Conservation (phyloP, 768 basidiomycete species). For the Tulasnella sp. region DNA sequence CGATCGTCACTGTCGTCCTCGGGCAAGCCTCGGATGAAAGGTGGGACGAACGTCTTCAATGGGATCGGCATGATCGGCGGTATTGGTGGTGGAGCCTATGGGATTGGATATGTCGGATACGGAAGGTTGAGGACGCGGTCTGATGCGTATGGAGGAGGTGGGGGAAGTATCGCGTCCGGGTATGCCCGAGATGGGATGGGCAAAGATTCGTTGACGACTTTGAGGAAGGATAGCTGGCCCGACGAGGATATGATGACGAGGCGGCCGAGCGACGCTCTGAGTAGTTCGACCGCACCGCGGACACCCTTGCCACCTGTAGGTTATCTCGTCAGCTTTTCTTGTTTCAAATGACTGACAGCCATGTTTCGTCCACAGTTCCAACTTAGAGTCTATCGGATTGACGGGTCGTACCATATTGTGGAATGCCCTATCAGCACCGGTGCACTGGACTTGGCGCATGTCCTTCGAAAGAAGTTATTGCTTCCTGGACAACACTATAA, state of each 20-base stretch:
- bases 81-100: neutral
- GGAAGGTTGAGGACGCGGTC: neutral
- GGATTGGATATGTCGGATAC: neutral
- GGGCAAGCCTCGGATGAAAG: neutral
- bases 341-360: neutral
- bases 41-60: neutral
- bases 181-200: neutral
- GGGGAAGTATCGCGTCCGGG: neutral
- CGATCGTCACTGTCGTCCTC: neutral
- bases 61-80: neutral
- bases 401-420: slow-evolving; percentile 61
- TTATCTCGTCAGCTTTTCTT: neutral
- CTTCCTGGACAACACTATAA: slow-evolving; percentile 41
- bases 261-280: slow-evolving; percentile 6
- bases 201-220: neutral
- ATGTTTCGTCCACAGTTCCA: slow-evolving; percentile 29
- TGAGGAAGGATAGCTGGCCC: neutral
- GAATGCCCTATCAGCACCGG: slow-evolving; percentile 51
- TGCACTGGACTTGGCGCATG: slow-evolving; percentile 51
- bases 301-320: slow-evolving; percentile 3
- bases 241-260: neutral
- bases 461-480: slow-evolving; percentile 48
- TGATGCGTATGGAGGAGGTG: neutral
- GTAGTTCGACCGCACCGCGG: neutral
- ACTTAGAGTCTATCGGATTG: slow-evolving; percentile 68